Evolutionary conservation across 148 eudicot species (phyloP).

Genomic region (Camellia lanceoleosa): DNA sequence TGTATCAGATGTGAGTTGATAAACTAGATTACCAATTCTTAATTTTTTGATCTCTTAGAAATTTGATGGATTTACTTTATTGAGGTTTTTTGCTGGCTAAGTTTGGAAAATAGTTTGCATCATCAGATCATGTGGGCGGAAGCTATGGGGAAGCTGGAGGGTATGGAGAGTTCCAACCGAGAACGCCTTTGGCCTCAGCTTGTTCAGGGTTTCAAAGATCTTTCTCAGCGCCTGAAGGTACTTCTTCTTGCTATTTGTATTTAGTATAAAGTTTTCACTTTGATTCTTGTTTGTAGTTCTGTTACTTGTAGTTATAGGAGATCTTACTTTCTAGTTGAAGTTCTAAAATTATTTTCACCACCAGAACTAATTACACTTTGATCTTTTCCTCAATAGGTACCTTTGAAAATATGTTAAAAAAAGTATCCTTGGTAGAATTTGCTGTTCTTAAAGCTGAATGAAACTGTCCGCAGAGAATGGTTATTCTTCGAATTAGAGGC

Average conservation of each 20-base stretch:
- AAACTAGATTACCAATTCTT: background rate
- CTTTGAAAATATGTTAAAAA: background rate
- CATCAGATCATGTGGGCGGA: conserved; percentile 98
- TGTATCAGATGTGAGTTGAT: conserved; percentile 81
- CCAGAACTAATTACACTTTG: background rate
- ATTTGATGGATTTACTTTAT: background rate
- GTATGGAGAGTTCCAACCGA: conserved; percentile 90
- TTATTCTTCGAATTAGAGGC: background rate
- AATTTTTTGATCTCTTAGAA: background rate
- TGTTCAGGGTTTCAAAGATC: conserved; percentile 95
- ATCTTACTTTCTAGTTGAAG: background rate
- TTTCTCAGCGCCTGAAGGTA: conserved; percentile 88
- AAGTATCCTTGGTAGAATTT: background rate
- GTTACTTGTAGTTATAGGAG: background rate
- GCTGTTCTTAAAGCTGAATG: background rate
- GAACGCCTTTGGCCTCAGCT: conserved; percentile 97
- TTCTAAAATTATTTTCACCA: background rate
- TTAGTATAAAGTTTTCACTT: background rate
- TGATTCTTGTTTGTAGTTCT: conserved; percentile 1
- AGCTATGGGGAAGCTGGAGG: conserved; percentile 95
- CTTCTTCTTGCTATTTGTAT: background rate
- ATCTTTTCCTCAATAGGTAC: background rate
- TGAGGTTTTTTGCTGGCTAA: conserved; percentile 25
- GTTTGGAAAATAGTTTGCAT: conserved; percentile 35
- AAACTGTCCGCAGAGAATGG: background rate